A percentile compares a stretch with the other conserved stretches of the same genome.
Conservation (phyloP, 1,284 basidiomycete species). For the Melampsora americana region DNA sequence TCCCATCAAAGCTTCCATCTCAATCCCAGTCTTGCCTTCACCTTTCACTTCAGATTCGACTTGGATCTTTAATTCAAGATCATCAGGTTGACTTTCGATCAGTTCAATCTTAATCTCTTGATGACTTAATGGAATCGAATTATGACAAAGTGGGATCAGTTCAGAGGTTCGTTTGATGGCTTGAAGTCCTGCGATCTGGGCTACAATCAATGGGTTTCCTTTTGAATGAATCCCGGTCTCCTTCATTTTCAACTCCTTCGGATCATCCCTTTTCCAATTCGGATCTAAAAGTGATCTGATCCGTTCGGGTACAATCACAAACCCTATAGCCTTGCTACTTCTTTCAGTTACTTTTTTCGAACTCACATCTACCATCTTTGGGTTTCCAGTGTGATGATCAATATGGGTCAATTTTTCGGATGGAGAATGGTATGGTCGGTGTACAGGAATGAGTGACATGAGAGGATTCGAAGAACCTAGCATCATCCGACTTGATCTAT, state of each 20-base stretch:
- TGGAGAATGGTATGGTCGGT: too few relatives aligned
- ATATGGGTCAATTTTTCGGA: background rate
- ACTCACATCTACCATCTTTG: background rate
- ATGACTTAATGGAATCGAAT: background rate
- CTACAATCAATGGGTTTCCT: background rate
- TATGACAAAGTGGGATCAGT: slow-evolving; percentile 78
- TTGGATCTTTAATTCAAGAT: background rate
- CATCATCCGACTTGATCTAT: too few relatives aligned
- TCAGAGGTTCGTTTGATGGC: slow-evolving; percentile 75
- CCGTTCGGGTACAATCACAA: background rate
- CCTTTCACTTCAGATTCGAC: background rate
- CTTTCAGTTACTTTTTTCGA: background rate
- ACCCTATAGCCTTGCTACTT: background rate
- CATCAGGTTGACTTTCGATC: background rate
- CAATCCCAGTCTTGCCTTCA: background rate
- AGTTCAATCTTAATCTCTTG: background rate
- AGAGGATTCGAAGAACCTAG: too few relatives aligned
- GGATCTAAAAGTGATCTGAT: background rate
- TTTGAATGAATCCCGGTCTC: background rate
- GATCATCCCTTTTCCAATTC: too few relatives aligned
- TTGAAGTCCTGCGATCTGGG: slow-evolving; percentile 76
- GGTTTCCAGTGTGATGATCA: background rate
- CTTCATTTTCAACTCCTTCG: too few relatives aligned
- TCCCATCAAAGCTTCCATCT: background rate
- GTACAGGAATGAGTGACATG: too few relatives aligned